Percentiles rank a stretch among this genome's conserved stretches.
Evolutionary conservation across 768 basidiomycete genomes (phyloP).

Genomic region (Boletus vinaceobasis): DNA sequence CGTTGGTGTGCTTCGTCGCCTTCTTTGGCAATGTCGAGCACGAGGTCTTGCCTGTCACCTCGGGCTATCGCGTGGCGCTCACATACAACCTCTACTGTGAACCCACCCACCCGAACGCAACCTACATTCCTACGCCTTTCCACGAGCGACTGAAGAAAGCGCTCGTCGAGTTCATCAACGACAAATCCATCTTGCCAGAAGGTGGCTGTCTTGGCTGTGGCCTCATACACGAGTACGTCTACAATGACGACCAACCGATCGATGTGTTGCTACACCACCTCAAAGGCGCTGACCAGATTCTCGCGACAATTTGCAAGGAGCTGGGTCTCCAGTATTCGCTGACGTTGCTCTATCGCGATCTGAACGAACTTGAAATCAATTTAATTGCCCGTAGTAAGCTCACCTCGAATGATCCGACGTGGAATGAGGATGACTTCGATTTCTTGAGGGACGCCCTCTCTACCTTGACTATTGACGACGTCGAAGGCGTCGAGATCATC

Average conservation of each 20-base stretch:
- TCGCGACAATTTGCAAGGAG: not conserved
- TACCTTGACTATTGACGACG: not conserved
- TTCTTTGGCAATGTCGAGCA: conserved; percentile 45
- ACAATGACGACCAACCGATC: not conserved
- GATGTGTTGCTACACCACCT: not conserved
- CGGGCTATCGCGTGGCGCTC: conserved; percentile 43
- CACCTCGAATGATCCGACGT: not conserved
- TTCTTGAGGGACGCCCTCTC: not conserved
- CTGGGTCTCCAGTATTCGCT: not conserved
- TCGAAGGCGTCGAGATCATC: not conserved
- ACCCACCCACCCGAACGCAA: not conserved
- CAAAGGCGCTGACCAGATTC: not conserved
- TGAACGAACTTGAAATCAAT: too few relatives aligned
- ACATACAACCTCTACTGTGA: conserved; percentile 36
- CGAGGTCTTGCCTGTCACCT: conserved; percentile 38
- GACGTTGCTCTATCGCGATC: not conserved
- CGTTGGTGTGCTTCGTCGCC: conserved; percentile 35
- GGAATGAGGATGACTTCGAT: not conserved
- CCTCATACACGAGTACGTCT: conserved; percentile 31
- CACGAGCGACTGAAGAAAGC: not conserved
- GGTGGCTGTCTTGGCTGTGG: conserved; percentile 37
- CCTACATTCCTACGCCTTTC: not conserved
- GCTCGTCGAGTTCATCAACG: conserved; percentile 16
- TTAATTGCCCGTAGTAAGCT: not conserved
- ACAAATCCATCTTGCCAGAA: conserved; percentile 25